A percentile compares a stretch with the other conserved stretches of the same genome.
phyloP scores from a whole-genome alignment of 768 basidiomycete genomes.

The Amanita rimosa region DNA sequence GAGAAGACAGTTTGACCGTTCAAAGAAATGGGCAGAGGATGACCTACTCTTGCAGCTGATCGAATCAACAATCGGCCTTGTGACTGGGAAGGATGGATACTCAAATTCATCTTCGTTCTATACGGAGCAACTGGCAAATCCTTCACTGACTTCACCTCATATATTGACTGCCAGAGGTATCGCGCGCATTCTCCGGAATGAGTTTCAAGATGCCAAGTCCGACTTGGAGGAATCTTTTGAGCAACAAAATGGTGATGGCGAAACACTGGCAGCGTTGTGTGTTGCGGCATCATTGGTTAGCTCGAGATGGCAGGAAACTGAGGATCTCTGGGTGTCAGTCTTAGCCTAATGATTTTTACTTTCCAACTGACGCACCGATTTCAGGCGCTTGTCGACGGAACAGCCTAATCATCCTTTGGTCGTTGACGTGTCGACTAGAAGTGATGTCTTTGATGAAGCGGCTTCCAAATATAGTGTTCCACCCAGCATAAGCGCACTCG shows the following conservation, averaged over 20 bases:
- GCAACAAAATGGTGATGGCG: slow-evolving; percentile 46
- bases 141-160: slow-evolving; percentile 62
- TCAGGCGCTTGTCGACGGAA: slow-evolving; percentile 31
- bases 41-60: slow-evolving; percentile 83
- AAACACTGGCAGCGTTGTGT: slow-evolving; percentile 56
- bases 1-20: slow-evolving; percentile 72
- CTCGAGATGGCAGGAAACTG: slow-evolving; percentile 48
- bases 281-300: slow-evolving; percentile 53
- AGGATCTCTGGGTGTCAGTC: slow-evolving; percentile 63
- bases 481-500: slow-evolving; percentile 13
- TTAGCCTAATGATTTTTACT: slow-evolving; percentile 2
- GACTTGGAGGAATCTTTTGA: slow-evolving; percentile 68
- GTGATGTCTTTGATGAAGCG: slow-evolving; percentile 49
- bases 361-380: slow-evolving; percentile 1
- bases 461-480: slow-evolving; percentile 54
- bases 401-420: slow-evolving; percentile 65
- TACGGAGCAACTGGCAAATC: slow-evolving; percentile 76
- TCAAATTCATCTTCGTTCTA: slow-evolving; percentile 50
- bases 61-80: slow-evolving; percentile 72
- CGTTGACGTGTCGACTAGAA: slow-evolving; percentile 47
- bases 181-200: slow-evolving; percentile 66
- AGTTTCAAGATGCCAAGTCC: slow-evolving; percentile 65
- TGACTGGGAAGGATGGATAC: slow-evolving; percentile 64
- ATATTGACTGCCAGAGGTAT: slow-evolving; percentile 73
- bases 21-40: slow-evolving; percentile 82